These are phyloP conservation scores for Ophiobolus disseminans DNA, from an alignment of 2,329 filamentous ascomycete genomes.

Conservation along the genomic window DNA sequence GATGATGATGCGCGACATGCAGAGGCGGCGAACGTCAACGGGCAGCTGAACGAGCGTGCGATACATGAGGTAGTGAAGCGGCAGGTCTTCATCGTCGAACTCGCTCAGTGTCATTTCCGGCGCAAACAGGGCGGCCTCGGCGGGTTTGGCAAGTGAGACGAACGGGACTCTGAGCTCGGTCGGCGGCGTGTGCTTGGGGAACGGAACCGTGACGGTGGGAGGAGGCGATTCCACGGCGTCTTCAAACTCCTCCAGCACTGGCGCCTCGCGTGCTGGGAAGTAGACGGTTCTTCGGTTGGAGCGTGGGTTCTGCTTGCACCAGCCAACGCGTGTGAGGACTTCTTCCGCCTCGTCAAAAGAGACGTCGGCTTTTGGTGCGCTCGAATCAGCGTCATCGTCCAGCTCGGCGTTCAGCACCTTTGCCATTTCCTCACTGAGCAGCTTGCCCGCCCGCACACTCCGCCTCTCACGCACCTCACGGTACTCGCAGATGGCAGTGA, in stretches of 20 bases:
- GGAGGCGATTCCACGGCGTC: slow-evolving; percentile 45
- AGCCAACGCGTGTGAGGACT: slow-evolving; percentile 74
- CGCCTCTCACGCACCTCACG: slow-evolving; percentile 76
- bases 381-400: slow-evolving; percentile 32
- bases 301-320: slow-evolving; percentile 64
- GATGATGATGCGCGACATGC: slow-evolving; percentile 89
- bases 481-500: slow-evolving; percentile 90
- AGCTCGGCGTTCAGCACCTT: slow-evolving; percentile 63
- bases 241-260: slow-evolving; percentile 54
- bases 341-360: slow-evolving; percentile 83
- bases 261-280: slow-evolving; percentile 45
- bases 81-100: slow-evolving; percentile 86
- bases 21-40: slow-evolving; percentile 80
- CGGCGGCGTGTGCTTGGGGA: slow-evolving; percentile 48
- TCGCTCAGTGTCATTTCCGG: slow-evolving; percentile 59
- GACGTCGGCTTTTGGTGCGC: slow-evolving; percentile 35
- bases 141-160: slow-evolving; percentile 73
- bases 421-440: slow-evolving; percentile 73
- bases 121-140: slow-evolving; percentile 77
- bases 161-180: slow-evolving; percentile 71
- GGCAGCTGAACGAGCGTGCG: slow-evolving; percentile 76
- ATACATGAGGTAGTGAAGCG: slow-evolving; percentile 79
- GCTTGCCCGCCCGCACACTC: slow-evolving; percentile 76
- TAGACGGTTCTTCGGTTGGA: slow-evolving; percentile 42
- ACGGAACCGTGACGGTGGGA: slow-evolving; percentile 42